Percentiles rank a stretch among this genome's conserved stretches.
These are phyloP conservation scores for Penicillium dipodomyicola DNA, from an alignment of 495 filamentous ascomycete genomes.

Conservation along the genomic window DNA sequence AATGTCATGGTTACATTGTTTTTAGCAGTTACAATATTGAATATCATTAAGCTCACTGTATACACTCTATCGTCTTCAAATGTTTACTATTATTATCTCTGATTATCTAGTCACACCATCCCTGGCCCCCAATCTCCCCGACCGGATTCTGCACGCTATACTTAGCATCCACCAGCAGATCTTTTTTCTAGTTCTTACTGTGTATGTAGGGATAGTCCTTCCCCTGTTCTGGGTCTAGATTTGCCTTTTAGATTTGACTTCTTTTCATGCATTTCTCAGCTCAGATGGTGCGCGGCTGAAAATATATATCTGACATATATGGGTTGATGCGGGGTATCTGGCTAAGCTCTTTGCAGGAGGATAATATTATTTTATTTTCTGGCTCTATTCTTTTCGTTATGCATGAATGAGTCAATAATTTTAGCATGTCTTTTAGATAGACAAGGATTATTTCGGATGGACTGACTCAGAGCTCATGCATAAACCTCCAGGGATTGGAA, in stretches of 20 bases:
- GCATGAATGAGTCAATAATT: neutral
- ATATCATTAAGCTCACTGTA: neutral
- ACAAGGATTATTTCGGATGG: neutral
- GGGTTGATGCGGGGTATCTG: neutral
- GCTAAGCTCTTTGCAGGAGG: neutral
- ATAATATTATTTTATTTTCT: neutral
- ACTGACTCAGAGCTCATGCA: constrained; percentile 1
- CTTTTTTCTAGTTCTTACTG: neutral
- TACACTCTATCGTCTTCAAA: neutral
- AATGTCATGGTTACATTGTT: neutral
- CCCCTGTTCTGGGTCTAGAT: neutral
- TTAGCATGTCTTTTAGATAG: neutral
- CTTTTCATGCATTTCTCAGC: neutral
- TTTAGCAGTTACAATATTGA: neutral
- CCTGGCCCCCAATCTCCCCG: constrained; percentile 4
- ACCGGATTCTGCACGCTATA: neutral
- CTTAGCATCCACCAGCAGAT: constrained; percentile 2
- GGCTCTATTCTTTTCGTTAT: neutral
- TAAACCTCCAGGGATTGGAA: neutral
- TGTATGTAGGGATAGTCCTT: neutral
- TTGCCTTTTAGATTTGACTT: neutral
- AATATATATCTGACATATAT: neutral
- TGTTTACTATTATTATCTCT: constrained; percentile 8
- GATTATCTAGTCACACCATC: neutral
- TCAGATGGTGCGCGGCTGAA: neutral